A percentile compares a stretch with the other conserved stretches of the same genome.
These are phyloP conservation scores for Rhododendron simsii DNA, from an alignment of 148 eudicot species.

Conservation along the genomic window DNA sequence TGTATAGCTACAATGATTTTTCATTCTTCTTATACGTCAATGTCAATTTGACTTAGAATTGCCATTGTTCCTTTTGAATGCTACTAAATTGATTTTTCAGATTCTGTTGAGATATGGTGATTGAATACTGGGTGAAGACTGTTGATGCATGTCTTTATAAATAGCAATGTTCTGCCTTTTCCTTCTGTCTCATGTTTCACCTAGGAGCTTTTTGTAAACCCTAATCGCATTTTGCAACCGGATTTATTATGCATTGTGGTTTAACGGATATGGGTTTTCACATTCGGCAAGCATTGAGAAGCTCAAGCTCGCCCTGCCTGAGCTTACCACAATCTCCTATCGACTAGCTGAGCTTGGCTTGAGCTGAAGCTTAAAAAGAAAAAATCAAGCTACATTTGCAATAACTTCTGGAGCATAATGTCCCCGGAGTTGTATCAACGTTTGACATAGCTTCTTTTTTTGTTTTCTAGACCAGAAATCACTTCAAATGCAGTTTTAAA, in stretches of 20 bases:
- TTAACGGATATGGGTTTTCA: not conserved
- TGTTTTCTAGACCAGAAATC: not conserved
- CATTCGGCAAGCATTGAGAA: not conserved
- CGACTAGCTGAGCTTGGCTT: not conserved
- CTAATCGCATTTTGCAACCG: not conserved
- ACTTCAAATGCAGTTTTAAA: not conserved
- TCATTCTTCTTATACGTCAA: not conserved
- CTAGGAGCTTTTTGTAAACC: not conserved
- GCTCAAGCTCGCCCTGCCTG: not conserved
- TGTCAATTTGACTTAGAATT: not conserved
- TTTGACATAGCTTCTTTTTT: not conserved
- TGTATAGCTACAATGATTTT: slow-evolving; percentile 10
- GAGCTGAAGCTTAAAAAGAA: not conserved
- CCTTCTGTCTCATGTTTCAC: not conserved
- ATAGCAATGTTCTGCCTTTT: not conserved
- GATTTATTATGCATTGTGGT: not conserved
- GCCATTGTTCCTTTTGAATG: not conserved
- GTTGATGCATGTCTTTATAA: not conserved
- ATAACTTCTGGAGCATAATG: not conserved
- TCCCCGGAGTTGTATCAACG: too few relatives aligned
- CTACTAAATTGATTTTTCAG: not conserved
- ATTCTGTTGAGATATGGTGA: not conserved
- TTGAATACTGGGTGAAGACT: not conserved
- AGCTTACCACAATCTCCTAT: not conserved
- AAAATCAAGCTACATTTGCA: not conserved